phyloP scores from a whole-genome alignment of 306 rosid species.

The Cicer cuneatum region DNA sequence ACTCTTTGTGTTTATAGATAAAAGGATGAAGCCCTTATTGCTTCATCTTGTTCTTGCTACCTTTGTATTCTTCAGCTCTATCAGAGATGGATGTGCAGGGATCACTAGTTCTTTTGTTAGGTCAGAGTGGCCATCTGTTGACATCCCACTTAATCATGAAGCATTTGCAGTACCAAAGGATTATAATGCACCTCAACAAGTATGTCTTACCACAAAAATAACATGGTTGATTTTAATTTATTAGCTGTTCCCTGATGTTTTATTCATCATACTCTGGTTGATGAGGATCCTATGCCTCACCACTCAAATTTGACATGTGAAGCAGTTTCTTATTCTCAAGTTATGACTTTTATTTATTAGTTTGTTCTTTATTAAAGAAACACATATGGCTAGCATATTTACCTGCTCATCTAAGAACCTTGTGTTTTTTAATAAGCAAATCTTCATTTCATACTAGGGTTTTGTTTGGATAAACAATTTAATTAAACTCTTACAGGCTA shows the following conservation, averaged over 20 bases:
- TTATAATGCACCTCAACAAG: constrained; percentile 93
- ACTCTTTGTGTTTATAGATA: constrained; percentile 38
- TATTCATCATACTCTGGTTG: not conserved
- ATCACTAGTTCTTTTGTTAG: constrained; percentile 80
- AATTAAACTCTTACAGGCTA: no score
- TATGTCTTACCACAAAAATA: constrained; percentile 40
- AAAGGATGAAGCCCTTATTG: constrained; percentile 50
- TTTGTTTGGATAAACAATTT: no score
- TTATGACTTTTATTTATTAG: constrained; percentile 17
- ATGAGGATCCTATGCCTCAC: constrained; percentile 8
- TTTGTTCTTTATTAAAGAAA: not conserved
- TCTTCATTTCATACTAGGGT: not conserved
- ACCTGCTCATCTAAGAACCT: constrained; percentile 14
- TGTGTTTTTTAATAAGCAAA: constrained; percentile 10
- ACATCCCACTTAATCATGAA: constrained; percentile 73
- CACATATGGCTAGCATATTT: not conserved
- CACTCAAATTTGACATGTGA: constrained; percentile 1
- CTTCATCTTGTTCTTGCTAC: constrained; percentile 54
- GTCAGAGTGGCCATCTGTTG: constrained; percentile 73
- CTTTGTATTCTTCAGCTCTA: constrained; percentile 53
- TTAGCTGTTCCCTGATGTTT: not conserved
- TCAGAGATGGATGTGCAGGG: constrained; percentile 65
- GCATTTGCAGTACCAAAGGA: constrained; percentile 75
- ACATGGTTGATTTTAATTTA: not conserved
- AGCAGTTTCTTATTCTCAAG: constrained; percentile 12